Base-by-base conservation (phyloP, 257 asterid species). In the Solanum appendiculatum region DNA sequence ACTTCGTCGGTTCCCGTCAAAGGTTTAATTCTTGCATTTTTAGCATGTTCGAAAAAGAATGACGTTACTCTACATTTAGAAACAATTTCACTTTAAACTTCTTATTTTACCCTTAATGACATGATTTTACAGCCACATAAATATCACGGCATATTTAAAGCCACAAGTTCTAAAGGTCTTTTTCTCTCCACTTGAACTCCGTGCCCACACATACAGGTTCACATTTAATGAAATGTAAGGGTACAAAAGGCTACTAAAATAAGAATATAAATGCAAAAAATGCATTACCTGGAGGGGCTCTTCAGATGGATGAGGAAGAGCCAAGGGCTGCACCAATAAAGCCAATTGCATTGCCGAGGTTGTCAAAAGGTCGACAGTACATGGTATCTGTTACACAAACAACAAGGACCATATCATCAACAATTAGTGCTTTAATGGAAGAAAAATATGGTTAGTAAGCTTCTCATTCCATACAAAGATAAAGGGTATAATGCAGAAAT, bases 281-380 rank as follows among this genome's bases (percentile, higher is more conserved):
- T 78, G 82, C 82, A 89, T 90, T 96, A 97, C 99, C 63, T 96
- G 98, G 90, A 97, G 94, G 54, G 98, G 96, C 89, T 97, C 99
- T 93, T 97, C 99, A 51, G 98, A 95, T 39, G 99, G 97, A 91
- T 97, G 98, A 66, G 98, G 95, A 83, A 97, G 98, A 87, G 99
- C 98, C 89, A 97, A 90, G 87, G 99, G 99, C 93, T 97, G 99
- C 88, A 97, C 99, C 94, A 96, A 89, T 85, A 97, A 91, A 89
- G 98, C 96, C 93, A 95, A 89, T 91, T 94, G 99, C 99, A 97
- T 96, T 56, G 98, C 98, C 68, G 99, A 96, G 87, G 99, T 97
- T 46, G 98, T 95, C 91, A 97, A 90, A 88, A 97, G 95, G 88
- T 97, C 99, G 75, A 92, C 93, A 51, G 99, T 96, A 87, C 98